A percentile compares a stretch with the other conserved stretches of the same genome.
phyloP scores from a whole-genome alignment of 192 early-diverging fungal species.

The Backusella parvicylindrica region DNA sequence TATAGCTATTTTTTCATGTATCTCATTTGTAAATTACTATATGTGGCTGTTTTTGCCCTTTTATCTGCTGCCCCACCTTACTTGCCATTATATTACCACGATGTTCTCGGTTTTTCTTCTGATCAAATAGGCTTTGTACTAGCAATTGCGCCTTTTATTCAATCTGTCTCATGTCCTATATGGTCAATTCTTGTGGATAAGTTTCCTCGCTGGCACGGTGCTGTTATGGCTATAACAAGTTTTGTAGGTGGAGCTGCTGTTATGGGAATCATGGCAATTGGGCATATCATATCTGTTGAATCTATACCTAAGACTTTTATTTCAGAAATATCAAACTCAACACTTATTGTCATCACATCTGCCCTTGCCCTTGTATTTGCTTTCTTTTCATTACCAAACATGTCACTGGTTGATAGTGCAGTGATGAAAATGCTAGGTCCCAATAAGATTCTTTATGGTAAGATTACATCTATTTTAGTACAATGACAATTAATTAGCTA shows the following conservation, averaged over 20 bases:
- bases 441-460: conserved; percentile 42
- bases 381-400: conserved; percentile 31
- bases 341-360: neutral
- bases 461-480: neutral
- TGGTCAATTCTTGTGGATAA: conserved; percentile 32
- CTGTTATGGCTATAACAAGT: conserved; percentile 21
- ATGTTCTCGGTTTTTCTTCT: conserved; percentile 20
- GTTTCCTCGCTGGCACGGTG: conserved; percentile 22
- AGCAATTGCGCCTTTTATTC: conserved; percentile 37
- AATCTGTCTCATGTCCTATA: conserved; percentile 34
- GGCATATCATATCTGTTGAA: neutral
- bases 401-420: conserved; percentile 37
- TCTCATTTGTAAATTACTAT: conserved; percentile 28
- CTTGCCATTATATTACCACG: conserved; percentile 32
- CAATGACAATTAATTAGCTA: neutral
- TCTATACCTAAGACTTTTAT: neutral
- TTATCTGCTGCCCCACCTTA: conserved; percentile 24
- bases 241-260: conserved; percentile 21
- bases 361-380: conserved; percentile 19
- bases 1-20: neutral
- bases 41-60: conserved; percentile 18
- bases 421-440: conserved; percentile 36
- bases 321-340: neutral
- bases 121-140: conserved; percentile 34
- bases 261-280: conserved; percentile 16